These are phyloP conservation scores for Cladosporium austrohemisphaericum DNA, from an alignment of 2,329 filamentous ascomycete species.

Conservation along the genomic window DNA sequence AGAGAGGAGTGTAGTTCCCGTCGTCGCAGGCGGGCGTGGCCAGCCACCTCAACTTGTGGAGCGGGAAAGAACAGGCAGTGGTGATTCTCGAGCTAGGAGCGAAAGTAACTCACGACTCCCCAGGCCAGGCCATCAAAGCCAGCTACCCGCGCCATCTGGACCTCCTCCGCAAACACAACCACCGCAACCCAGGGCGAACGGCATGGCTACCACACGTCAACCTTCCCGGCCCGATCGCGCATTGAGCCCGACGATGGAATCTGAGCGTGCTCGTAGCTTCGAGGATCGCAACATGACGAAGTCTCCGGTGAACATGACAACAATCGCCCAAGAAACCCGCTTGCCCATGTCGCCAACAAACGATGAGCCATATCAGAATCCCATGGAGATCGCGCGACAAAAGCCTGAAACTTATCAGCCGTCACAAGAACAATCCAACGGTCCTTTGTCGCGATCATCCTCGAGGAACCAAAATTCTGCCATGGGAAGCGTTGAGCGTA, in stretches of 20 bases:
- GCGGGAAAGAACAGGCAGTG: slow-evolving; percentile 25
- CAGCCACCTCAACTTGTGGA: slow-evolving; percentile 28
- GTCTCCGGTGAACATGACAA: slow-evolving; percentile 10
- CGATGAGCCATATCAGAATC: slow-evolving; percentile 6
- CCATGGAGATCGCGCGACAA: slow-evolving; percentile 12
- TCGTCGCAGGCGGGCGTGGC: slow-evolving; percentile 18
- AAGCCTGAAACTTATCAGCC: slow-evolving; percentile 34
- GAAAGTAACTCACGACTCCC: slow-evolving; percentile 55
- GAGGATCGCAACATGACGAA: slow-evolving; percentile 23
- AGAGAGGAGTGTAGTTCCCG: slow-evolving; percentile 23
- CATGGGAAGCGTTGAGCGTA: not conserved
- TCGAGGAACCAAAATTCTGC: slow-evolving; percentile 19
- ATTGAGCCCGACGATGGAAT: slow-evolving; percentile 27
- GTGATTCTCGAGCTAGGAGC: slow-evolving; percentile 17
- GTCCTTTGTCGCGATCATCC: slow-evolving; percentile 15
- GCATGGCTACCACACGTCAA: slow-evolving; percentile 25
- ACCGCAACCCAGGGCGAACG: slow-evolving; percentile 20
- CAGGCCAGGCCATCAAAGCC: slow-evolving; percentile 51
- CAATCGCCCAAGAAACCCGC: slow-evolving; percentile 10
- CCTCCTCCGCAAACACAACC: slow-evolving; percentile 62
- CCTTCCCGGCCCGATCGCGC: slow-evolving; percentile 31
- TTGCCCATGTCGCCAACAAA: slow-evolving; percentile 17
- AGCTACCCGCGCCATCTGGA: slow-evolving; percentile 54
- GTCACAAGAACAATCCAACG: slow-evolving; percentile 23
- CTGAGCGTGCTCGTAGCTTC: slow-evolving; percentile 26